A percentile compares a stretch with the other conserved stretches of the same genome.
Conservation (phyloP, 108 stramenopile species). For the Cyclotella atomus region DNA sequence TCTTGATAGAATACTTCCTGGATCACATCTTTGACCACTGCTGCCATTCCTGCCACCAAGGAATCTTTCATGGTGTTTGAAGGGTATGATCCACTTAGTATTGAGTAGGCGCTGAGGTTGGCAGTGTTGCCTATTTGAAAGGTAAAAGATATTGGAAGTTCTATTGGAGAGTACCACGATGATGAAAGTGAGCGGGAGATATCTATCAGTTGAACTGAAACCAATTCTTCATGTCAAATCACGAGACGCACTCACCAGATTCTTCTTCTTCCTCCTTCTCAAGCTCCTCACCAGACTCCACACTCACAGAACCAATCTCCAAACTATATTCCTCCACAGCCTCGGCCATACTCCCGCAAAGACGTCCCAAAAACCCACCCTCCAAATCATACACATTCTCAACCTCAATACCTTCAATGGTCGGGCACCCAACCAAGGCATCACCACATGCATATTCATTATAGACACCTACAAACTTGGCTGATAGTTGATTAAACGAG, state of each 20-base stretch:
- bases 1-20: neutral
- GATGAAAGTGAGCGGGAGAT: no score
- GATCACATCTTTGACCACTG: constrained; percentile 8
- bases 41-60: neutral
- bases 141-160: constrained; percentile 10
- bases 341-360: neutral
- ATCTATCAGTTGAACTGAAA: neutral
- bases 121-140: constrained; percentile 22
- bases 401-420: constrained; percentile 7
- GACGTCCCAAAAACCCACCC: constrained; percentile 4
- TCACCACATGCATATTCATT: constrained; percentile 16
- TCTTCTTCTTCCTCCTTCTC: neutral
- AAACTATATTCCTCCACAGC: neutral
- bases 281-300: neutral
- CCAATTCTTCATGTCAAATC: neutral
- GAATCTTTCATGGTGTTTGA: neutral
- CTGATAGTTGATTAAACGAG: neutral
- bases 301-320: neutral
- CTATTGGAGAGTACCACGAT: no score
- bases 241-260: no score
- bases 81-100: no score
- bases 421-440: constrained; percentile 4
- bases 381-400: constrained; percentile 14
- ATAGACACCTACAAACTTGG: neutral
- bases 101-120: neutral